phyloP scores from a whole-genome alignment of 2,329 filamentous ascomycete genomes.

The Emericellopsis cladophorae region DNA sequence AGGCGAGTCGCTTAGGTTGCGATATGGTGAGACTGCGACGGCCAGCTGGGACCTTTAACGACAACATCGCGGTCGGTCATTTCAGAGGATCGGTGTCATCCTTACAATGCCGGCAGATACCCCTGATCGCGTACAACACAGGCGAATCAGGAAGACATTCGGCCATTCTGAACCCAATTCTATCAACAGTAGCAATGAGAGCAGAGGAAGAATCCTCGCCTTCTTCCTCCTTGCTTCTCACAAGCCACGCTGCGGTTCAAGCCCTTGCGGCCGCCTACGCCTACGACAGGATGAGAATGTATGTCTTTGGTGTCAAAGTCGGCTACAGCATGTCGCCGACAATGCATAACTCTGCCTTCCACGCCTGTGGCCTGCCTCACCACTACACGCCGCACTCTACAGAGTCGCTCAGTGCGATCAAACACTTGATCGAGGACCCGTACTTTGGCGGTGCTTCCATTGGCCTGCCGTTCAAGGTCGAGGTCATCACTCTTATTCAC shows the following conservation, averaged over 20 bases:
- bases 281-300: constrained; percentile 57
- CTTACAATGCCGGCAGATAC: constrained; percentile 27
- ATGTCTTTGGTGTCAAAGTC: constrained; percentile 53
- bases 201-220: constrained; percentile 8
- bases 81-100: constrained; percentile 37
- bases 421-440: constrained; percentile 48
- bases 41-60: constrained; percentile 40
- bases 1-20: constrained; percentile 45
- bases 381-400: constrained; percentile 53
- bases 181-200: constrained; percentile 14
- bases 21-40: constrained; percentile 50
- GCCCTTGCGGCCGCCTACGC: constrained; percentile 55
- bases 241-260: constrained; percentile 48
- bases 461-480: constrained; percentile 63
- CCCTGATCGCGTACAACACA: constrained; percentile 53
- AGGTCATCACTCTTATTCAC: constrained; percentile 55
- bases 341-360: constrained; percentile 64
- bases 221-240: constrained; percentile 25
- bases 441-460: constrained; percentile 62
- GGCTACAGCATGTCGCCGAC: constrained; percentile 63
- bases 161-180: constrained; percentile 25
- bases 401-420: constrained; percentile 47
- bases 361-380: constrained; percentile 53
- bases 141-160: constrained; percentile 51
- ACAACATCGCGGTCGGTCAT: constrained; percentile 48